phyloP scores from a whole-genome alignment of 1,139 yeast species.

The Protomyces inundatus region DNA sequence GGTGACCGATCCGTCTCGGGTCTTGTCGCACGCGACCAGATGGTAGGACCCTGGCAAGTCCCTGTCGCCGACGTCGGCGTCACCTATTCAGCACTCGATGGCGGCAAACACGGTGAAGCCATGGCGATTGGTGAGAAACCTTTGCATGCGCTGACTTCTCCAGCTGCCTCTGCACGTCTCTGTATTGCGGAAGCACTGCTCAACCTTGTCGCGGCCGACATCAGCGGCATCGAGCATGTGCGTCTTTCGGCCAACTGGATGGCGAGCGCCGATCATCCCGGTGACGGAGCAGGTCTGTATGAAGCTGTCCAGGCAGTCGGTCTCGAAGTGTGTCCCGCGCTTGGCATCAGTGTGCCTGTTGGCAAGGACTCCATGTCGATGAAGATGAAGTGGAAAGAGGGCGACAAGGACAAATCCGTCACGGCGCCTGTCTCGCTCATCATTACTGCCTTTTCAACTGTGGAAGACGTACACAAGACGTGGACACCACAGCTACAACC shows the following conservation, averaged over 20 bases:
- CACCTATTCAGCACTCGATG: slow-evolving; percentile 82
- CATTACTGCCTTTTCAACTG: slow-evolving; percentile 88
- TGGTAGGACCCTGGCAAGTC: slow-evolving; percentile 99
- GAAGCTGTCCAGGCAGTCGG: slow-evolving; percentile 98
- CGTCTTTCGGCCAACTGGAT: slow-evolving; percentile 98
- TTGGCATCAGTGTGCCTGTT: slow-evolving; percentile 90
- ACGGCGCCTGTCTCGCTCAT: slow-evolving; percentile 92
- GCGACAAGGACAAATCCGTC: slow-evolving; percentile 55
- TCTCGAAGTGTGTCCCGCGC: slow-evolving; percentile 84
- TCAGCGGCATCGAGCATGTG: slow-evolving; percentile 65
- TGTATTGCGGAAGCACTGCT: slow-evolving; percentile 91
- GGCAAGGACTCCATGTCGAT: slow-evolving; percentile 99
- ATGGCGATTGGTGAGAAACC: slow-evolving; percentile 98
- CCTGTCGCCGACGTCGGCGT: slow-evolving; percentile 99
- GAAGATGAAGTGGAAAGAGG: slow-evolving; percentile 95
- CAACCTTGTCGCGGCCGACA: slow-evolving; percentile 86
- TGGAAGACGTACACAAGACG: slow-evolving; percentile 73
- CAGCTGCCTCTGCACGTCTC: slow-evolving; percentile 96
- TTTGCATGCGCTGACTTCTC: slow-evolving; percentile 75
- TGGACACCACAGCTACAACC: slow-evolving; percentile 86
- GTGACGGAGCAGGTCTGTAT: slow-evolving; percentile 92
- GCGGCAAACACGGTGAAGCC: slow-evolving; percentile 85
- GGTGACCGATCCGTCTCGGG: slow-evolving; percentile 98
- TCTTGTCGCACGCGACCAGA: slow-evolving; percentile 92
- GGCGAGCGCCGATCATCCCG: slow-evolving; percentile 93